phyloP scores from a whole-genome alignment of 2,329 filamentous ascomycete genomes.

The Leptographium procerum region DNA sequence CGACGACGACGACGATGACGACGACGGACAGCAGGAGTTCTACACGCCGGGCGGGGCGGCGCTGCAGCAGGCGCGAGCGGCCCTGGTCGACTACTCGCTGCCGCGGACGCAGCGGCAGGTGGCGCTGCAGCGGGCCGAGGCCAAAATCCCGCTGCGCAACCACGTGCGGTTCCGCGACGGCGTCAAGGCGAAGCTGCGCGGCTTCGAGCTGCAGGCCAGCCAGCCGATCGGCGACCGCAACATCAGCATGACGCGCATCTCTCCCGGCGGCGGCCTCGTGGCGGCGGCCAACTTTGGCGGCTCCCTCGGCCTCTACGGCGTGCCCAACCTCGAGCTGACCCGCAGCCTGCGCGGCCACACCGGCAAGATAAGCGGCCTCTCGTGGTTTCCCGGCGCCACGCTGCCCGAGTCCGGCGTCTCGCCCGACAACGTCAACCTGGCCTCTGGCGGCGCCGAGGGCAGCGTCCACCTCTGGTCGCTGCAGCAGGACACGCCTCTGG shows the following conservation, averaged over 20 bases:
- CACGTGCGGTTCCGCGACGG: constrained; percentile 88
- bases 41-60: constrained; percentile 74
- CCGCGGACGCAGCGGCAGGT: constrained; percentile 69
- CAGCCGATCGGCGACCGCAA: constrained; percentile 87
- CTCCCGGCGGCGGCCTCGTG: constrained; percentile 71
- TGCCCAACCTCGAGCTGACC: constrained; percentile 72
- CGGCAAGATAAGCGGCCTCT: constrained; percentile 78
- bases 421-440: constrained; percentile 66
- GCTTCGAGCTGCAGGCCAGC: constrained; percentile 84
- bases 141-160: constrained; percentile 71
- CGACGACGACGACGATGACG: constrained; percentile 47
- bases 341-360: constrained; percentile 71
- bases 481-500: constrained; percentile 70
- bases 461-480: constrained; percentile 86
- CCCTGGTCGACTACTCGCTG: constrained; percentile 74
- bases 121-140: constrained; percentile 67
- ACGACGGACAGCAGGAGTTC: constrained; percentile 82
- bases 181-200: constrained; percentile 70
- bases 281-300: constrained; percentile 92
- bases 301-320: constrained; percentile 71
- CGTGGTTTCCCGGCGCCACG: constrained; percentile 81
- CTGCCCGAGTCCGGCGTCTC: constrained; percentile 60
- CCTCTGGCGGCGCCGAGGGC: constrained; percentile 81
- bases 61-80: constrained; percentile 62
- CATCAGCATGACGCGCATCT: constrained; percentile 83